Conservation (phyloP, 2,329 filamentous ascomycete genomes). For the Aspergillus proliferans region DNA sequence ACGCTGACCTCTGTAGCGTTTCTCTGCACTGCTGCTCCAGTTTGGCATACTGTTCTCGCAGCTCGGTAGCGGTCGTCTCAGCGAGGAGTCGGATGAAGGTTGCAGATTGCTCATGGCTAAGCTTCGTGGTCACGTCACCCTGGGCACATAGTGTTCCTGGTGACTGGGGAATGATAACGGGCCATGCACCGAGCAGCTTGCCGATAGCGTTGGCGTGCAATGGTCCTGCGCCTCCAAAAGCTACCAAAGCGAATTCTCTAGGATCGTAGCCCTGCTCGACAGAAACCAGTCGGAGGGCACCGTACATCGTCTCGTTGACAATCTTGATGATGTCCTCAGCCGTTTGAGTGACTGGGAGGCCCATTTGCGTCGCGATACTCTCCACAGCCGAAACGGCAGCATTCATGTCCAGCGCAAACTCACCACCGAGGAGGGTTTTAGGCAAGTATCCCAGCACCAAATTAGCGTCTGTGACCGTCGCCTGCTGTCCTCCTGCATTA, state of each 20-base stretch:
- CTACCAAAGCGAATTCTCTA: slow-evolving; percentile 46
- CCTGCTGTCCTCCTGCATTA: slow-evolving; percentile 40
- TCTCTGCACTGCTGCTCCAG: slow-evolving; percentile 34
- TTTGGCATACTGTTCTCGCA: slow-evolving; percentile 24
- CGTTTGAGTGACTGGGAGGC: slow-evolving; percentile 35
- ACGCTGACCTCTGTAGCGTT: slow-evolving; percentile 35
- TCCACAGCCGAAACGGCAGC: slow-evolving; percentile 40
- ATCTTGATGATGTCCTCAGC: slow-evolving; percentile 47
- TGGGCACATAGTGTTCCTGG: slow-evolving; percentile 47
- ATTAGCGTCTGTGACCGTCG: slow-evolving; percentile 48
- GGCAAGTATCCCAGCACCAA: slow-evolving; percentile 45
- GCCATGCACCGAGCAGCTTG: slow-evolving; percentile 46
- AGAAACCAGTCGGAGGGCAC: slow-evolving; percentile 46
- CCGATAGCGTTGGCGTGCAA: slow-evolving; percentile 48
- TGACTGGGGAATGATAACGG: slow-evolving; percentile 48
- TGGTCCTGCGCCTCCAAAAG: slow-evolving; percentile 47
- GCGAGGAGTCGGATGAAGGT: slow-evolving; percentile 42
- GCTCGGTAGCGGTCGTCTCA: slow-evolving; percentile 28
- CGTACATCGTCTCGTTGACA: slow-evolving; percentile 49
- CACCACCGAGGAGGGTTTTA: slow-evolving; percentile 41
- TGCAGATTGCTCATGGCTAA: slow-evolving; percentile 43
- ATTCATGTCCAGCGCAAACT: slow-evolving; percentile 40
- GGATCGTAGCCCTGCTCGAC: slow-evolving; percentile 50
- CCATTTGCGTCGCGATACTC: slow-evolving; percentile 42
- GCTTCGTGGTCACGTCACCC: slow-evolving; percentile 46